Percentiles rank a stretch among this genome's conserved stretches.
phyloP scores from a whole-genome alignment of 2,329 filamentous ascomycete species.

The Huntiella moniliformis region DNA sequence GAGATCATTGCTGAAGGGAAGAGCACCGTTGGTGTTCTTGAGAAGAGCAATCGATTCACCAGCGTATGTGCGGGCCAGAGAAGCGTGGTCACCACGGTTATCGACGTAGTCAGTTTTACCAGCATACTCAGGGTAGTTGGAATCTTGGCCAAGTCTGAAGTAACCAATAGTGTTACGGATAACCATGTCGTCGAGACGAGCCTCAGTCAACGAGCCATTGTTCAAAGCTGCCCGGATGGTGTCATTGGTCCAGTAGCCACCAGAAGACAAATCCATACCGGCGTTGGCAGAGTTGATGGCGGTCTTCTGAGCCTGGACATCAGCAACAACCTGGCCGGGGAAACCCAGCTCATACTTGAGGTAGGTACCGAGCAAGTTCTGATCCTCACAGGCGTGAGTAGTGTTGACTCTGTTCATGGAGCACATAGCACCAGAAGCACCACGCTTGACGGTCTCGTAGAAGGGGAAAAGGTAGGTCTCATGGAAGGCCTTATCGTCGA shows the following conservation, averaged over 20 bases:
- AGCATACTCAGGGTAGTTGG: slow-evolving; percentile 24
- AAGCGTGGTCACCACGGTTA: slow-evolving; percentile 21
- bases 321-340: slow-evolving; percentile 46
- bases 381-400: slow-evolving; percentile 52
- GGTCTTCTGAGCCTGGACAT: slow-evolving; percentile 48
- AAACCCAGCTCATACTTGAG: slow-evolving; percentile 44
- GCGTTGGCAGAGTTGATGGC: slow-evolving; percentile 42
- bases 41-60: slow-evolving; percentile 45
- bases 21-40: slow-evolving; percentile 45
- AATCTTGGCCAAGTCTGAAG: slow-evolving; percentile 30
- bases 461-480: slow-evolving; percentile 54
- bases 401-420: slow-evolving; percentile 55
- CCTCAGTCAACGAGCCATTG: slow-evolving; percentile 25
- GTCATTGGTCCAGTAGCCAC: slow-evolving; percentile 33
- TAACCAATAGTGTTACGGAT: slow-evolving; percentile 36
- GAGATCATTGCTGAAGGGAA: slow-evolving; percentile 37
- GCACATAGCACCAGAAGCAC: slow-evolving; percentile 38
- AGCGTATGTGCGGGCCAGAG: slow-evolving; percentile 32
- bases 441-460: slow-evolving; percentile 44
- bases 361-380: slow-evolving; percentile 45
- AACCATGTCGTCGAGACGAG: slow-evolving; percentile 28
- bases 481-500: slow-evolving; percentile 42
- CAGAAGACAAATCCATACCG: slow-evolving; percentile 54
- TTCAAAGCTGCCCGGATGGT: slow-evolving; percentile 28
- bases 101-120: slow-evolving; percentile 33